Base-by-base conservation (phyloP, 129 eudicot species). In the Flaveria trinervia region DNA sequence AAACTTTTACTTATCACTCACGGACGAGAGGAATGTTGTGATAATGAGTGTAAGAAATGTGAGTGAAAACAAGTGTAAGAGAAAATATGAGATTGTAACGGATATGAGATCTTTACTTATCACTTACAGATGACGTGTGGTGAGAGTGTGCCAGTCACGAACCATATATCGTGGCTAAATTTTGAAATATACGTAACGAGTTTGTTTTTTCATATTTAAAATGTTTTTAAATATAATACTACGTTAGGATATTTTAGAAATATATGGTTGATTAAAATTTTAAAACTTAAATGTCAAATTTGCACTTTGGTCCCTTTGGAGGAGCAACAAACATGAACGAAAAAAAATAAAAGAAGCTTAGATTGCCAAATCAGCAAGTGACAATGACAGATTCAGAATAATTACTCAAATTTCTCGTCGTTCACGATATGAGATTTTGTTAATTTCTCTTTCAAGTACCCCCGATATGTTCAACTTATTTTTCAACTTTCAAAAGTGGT, bases 351-450 rank as follows among this genome's bases (percentile, higher is more conserved):
- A 28, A 52, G 74, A 66, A 75, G 60, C 61, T 62, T 61, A 65
- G 62, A 46, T 75, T n/a, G 52, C 72, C 80, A 76, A 16, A 48
- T 62, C 71, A 62, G 56, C 68, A 77, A 78, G 51, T 70, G 44
- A 78, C 77, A 70, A 70, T 64, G 70, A 70, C 51, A 17, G 52
- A 9, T 70, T 78, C 51, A 17, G 52, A 14, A 78, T 78, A 50
- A 78, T 78, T 45, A 15, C 13, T 33, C 52, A 14, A 70, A 79
- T 2, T 70, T 79, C 20, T 79, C 82, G 66, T 79, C 82, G 66
- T 79, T 36, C 43, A 71, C 77, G 82, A 79, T 30, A 71, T 49
- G 61, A 15, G 0, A 51, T 28, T 79, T 50, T 70, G 5, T 71
- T 7, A 61, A 71, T 20, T 30, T 79, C 49, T 60, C 71, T 22